Conservation (phyloP, 106 monocot genomes). For the Dactylorhiza incarnata region DNA sequence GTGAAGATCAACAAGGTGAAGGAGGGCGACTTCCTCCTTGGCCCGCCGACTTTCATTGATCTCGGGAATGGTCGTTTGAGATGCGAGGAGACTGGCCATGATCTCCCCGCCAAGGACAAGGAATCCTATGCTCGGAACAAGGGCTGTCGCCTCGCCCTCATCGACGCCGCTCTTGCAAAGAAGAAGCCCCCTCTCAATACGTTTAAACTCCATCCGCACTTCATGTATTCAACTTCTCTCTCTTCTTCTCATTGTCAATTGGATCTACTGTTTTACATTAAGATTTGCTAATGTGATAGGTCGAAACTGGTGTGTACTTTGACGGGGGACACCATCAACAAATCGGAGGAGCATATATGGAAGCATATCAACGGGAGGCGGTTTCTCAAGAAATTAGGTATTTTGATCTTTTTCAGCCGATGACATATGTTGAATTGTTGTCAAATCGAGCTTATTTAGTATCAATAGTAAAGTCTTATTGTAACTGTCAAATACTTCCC, state of each 20-base stretch:
- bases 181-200: slow-evolving; percentile 68
- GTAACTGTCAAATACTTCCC: no score
- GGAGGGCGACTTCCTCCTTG: slow-evolving; percentile 62
- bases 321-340: slow-evolving; percentile 77
- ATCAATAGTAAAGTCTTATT: no score
- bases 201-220: slow-evolving; percentile 54
- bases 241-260: not conserved
- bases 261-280: not conserved
- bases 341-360: slow-evolving; percentile 92
- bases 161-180: slow-evolving; percentile 47
- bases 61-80: slow-evolving; percentile 53
- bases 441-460: no score
- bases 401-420: not conserved
- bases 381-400: slow-evolving; percentile 80
- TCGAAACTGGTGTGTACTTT: slow-evolving; percentile 78
- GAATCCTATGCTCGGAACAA: slow-evolving; percentile 55
- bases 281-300: slow-evolving; percentile 16
- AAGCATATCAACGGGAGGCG: slow-evolving; percentile 85
- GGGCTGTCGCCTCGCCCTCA: slow-evolving; percentile 69
- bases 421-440: not conserved
- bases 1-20: slow-evolving; percentile 13
- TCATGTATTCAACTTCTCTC: slow-evolving; percentile 26
- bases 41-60: slow-evolving; percentile 52
- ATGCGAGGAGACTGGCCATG: slow-evolving; percentile 88
- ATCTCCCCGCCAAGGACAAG: slow-evolving; percentile 49